Percentiles rank a stretch among this genome's conserved stretches.
Conservation (phyloP, 495 filamentous ascomycete species). For the Xylaria telfairii region DNA sequence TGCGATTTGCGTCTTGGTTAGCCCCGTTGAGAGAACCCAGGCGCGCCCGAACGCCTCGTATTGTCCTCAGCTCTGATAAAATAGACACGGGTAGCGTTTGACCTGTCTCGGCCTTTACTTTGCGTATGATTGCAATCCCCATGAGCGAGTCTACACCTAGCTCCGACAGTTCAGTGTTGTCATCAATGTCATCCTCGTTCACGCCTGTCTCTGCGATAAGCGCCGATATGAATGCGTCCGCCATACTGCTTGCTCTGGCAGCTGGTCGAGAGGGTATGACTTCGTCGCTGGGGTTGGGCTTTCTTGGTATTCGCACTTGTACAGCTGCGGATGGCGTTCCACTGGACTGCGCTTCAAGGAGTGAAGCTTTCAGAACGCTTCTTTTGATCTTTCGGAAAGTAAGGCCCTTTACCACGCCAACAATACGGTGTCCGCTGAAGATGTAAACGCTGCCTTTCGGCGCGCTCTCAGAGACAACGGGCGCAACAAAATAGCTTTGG, state of each 20-base stretch:
- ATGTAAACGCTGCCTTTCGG: constrained; percentile 55
- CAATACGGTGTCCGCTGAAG: constrained; percentile 55
- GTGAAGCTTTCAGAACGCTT: constrained; percentile 13
- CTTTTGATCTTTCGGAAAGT: constrained; percentile 62
- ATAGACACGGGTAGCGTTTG: constrained; percentile 36
- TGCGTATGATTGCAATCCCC: constrained; percentile 45
- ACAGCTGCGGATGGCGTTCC: background rate
- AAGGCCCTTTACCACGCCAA: constrained; percentile 40
- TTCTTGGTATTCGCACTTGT: background rate
- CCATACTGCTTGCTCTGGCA: constrained; percentile 33
- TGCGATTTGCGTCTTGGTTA: background rate
- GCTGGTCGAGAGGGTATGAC: constrained; percentile 12
- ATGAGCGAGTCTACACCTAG: constrained; percentile 56
- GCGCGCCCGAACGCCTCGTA: constrained; percentile 26
- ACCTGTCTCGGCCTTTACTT: constrained; percentile 50
- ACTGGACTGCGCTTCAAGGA: background rate
- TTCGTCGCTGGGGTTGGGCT: background rate
- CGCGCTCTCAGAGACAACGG: constrained; percentile 36
- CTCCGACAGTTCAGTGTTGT: constrained; percentile 38
- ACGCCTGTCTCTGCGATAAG: constrained; percentile 66
- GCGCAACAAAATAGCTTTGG: constrained; percentile 61
- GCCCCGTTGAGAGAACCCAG: background rate
- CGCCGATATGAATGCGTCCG: constrained; percentile 49
- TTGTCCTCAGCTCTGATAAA: constrained; percentile 30
- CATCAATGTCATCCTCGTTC: constrained; percentile 54